Evolutionary conservation across 1,139 yeast genomes (phyloP).

Genomic region (Diutina ranongensis): DNA sequence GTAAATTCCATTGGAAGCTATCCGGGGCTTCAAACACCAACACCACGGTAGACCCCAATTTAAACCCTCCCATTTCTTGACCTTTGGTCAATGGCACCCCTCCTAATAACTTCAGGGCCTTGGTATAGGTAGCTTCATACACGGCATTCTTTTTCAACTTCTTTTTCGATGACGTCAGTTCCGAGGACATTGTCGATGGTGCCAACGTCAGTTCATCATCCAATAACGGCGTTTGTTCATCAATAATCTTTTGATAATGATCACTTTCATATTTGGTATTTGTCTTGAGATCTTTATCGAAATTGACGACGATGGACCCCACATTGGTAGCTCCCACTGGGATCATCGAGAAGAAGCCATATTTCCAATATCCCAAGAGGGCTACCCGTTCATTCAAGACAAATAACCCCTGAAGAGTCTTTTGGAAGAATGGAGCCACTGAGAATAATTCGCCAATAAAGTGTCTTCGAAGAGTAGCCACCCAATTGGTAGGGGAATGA

Average conservation of each 20-base stretch:
- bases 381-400: slow-evolving; percentile 94
- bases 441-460: slow-evolving; percentile 93
- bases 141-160: slow-evolving; percentile 64
- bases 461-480: slow-evolving; percentile 83
- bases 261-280: slow-evolving; percentile 48
- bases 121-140: slow-evolving; percentile 85
- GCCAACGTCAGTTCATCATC: slow-evolving; percentile 10
- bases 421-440: slow-evolving; percentile 94
- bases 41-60: slow-evolving; percentile 91
- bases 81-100: slow-evolving; percentile 90
- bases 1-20: slow-evolving; percentile 56
- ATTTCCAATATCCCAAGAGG: slow-evolving; percentile 87
- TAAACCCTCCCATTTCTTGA: slow-evolving; percentile 95
- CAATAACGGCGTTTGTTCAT: slow-evolving; percentile 26
- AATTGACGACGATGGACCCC: slow-evolving; percentile 85
- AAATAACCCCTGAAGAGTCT: slow-evolving; percentile 74
- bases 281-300: slow-evolving; percentile 83
- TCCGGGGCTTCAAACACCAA: slow-evolving; percentile 93
- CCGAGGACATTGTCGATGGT: slow-evolving; percentile 12
- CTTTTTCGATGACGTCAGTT: slow-evolving; percentile 13
- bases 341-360: slow-evolving; percentile 97
- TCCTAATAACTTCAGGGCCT: slow-evolving; percentile 67
- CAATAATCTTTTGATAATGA: neutral
- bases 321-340: slow-evolving; percentile 99
- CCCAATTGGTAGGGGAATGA: slow-evolving; percentile 97